Conservation (phyloP, 768 basidiomycete genomes). For the Boletus pseudopeckii region DNA sequence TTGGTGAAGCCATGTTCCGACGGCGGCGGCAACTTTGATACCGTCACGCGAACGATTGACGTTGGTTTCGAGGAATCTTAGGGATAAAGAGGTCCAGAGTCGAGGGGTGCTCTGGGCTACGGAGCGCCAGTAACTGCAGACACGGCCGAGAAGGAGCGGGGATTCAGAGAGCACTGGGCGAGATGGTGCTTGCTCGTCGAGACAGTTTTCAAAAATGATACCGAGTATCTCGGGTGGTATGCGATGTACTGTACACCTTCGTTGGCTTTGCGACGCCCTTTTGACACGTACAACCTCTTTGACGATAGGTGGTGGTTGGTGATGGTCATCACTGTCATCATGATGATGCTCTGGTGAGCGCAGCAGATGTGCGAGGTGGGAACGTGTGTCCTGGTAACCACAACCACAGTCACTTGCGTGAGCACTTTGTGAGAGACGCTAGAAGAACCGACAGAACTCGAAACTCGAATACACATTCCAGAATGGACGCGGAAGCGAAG, state of each 20-base stretch:
- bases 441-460: background rate
- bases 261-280: background rate
- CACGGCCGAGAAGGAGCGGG: constrained; percentile 25
- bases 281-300: background rate
- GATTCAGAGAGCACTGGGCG: constrained; percentile 2
- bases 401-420: background rate
- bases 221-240: constrained; percentile 40
- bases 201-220: constrained; percentile 23
- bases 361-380: background rate
- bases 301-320: background rate
- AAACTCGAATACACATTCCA: background rate
- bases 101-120: constrained; percentile 13
- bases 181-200: constrained; percentile 3
- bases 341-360: background rate
- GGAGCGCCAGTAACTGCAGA: constrained; percentile 28
- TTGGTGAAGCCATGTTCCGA: constrained; percentile 24
- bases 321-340: too few species aligned
- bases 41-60: constrained; percentile 21
- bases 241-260: constrained; percentile 1
- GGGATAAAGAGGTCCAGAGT: constrained; percentile 26
- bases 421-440: background rate
- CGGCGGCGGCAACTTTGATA: constrained; percentile 7
- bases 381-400: background rate
- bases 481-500: background rate
- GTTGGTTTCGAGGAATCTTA: constrained; percentile 21